Conservation (phyloP, 2,329 filamentous ascomycete species). For the Diaporthe sp. region DNA sequence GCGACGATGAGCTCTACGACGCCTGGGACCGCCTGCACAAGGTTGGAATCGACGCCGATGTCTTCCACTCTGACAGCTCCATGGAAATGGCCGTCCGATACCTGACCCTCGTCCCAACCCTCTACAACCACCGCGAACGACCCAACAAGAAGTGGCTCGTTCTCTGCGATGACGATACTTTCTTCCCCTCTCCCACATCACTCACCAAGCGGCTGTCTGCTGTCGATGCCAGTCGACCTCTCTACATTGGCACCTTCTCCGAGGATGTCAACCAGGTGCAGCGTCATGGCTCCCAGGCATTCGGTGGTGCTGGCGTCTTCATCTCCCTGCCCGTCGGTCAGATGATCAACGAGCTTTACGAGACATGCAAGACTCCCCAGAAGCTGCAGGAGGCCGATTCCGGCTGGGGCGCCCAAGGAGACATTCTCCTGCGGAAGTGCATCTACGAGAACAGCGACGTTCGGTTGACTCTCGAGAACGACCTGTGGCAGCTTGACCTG, state of each 20-base stretch:
- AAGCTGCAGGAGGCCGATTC: slow-evolving; percentile 69
- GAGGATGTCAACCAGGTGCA: slow-evolving; percentile 73
- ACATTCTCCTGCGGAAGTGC: slow-evolving; percentile 74
- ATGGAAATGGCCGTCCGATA: slow-evolving; percentile 73
- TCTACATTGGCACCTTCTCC: slow-evolving; percentile 74
- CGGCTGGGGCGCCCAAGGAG: slow-evolving; percentile 72
- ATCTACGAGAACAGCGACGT: slow-evolving; percentile 74
- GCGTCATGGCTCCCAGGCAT: slow-evolving; percentile 74
- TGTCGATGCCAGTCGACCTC: slow-evolving; percentile 65
- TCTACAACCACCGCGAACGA: slow-evolving; percentile 67
- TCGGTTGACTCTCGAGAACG: slow-evolving; percentile 68
- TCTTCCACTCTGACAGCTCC: slow-evolving; percentile 66
- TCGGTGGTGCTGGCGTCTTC: slow-evolving; percentile 75
- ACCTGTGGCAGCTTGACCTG: slow-evolving; percentile 74
- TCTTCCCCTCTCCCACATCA: slow-evolving; percentile 71
- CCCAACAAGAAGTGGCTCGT: slow-evolving; percentile 70
- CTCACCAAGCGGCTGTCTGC: slow-evolving; percentile 65
- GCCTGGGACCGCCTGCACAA: slow-evolving; percentile 61
- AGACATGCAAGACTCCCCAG: slow-evolving; percentile 57
- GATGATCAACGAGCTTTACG: slow-evolving; percentile 49
- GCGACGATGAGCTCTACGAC: slow-evolving; percentile 64
- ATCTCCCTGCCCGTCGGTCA: slow-evolving; percentile 63
- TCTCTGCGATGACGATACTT: slow-evolving; percentile 76
- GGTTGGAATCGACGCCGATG: slow-evolving; percentile 69
- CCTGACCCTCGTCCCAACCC: slow-evolving; percentile 66